Percentiles rank a stretch among this genome's conserved stretches.
phyloP scores from a whole-genome alignment of 192 early-diverging fungal genomes.

The Coemansia sp. region DNA sequence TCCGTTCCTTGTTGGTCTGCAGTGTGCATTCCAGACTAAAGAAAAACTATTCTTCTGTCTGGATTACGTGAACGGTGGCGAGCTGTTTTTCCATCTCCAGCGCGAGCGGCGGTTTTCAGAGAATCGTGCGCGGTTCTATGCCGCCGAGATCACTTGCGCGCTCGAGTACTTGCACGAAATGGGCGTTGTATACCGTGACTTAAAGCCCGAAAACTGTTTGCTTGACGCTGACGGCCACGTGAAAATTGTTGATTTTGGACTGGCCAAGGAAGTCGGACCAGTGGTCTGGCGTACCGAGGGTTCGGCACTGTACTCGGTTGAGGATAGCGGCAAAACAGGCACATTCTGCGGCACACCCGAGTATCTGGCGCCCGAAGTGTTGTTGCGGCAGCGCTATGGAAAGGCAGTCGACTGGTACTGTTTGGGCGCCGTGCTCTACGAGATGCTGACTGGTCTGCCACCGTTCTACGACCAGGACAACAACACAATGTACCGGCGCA shows the following conservation, averaged over 20 bases:
- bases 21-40: constrained; percentile 72
- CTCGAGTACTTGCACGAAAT: constrained; percentile 79
- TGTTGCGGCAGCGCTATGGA: constrained; percentile 62
- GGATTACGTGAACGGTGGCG: constrained; percentile 76
- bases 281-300: constrained; percentile 78
- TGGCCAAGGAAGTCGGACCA: constrained; percentile 72
- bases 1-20: constrained; percentile 70
- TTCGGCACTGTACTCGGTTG: constrained; percentile 47
- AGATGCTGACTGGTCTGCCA: constrained; percentile 62
- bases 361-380: constrained; percentile 71
- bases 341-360: constrained; percentile 80
- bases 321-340: constrained; percentile 61
- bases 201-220: constrained; percentile 84
- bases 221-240: constrained; percentile 72
- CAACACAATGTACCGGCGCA: constrained; percentile 49
- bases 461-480: constrained; percentile 58
- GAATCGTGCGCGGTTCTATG: constrained; percentile 62
- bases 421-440: constrained; percentile 72
- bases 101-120: constrained; percentile 62
- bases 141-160: constrained; percentile 55
- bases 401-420: constrained; percentile 75
- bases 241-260: constrained; percentile 96
- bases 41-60: constrained; percentile 72
- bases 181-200: constrained; percentile 87
- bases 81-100: constrained; percentile 73